Percentiles rank a stretch among this genome's conserved stretches.
These are phyloP conservation scores for Rosa hybrid DNA, from an alignment of 331 rosid genomes.

Conservation along the genomic window DNA sequence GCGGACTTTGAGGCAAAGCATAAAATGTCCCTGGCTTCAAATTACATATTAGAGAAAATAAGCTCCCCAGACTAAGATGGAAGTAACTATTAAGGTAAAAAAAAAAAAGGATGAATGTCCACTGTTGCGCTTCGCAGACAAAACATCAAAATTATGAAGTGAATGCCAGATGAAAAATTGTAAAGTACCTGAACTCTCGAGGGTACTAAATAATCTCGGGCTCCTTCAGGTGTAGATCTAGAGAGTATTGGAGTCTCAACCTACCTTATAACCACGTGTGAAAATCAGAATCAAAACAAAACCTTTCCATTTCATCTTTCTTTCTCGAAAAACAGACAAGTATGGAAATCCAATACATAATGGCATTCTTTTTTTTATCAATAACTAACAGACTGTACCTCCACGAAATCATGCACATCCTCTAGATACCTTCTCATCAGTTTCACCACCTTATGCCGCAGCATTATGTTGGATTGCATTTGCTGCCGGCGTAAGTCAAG, in stretches of 20 bases:
- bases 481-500: constrained; percentile 87
- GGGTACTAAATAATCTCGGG: constrained; percentile 96
- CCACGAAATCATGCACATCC: constrained; percentile 84
- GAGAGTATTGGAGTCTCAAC: constrained; percentile 99
- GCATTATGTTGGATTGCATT: constrained; percentile 79
- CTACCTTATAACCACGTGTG: constrained; percentile 75
- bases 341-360: neutral
- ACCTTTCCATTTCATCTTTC: neutral
- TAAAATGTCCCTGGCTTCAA: constrained; percentile 98
- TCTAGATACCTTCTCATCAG: constrained; percentile 84
- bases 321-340: neutral
- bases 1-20: constrained; percentile 99
- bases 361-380: no score
- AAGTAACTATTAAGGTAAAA: constrained; percentile 12
- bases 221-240: constrained; percentile 98
- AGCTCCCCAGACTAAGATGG: constrained; percentile 35
- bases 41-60: constrained; percentile 49
- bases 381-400: constrained; percentile 58
- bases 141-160: constrained; percentile 1
- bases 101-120: neutral
- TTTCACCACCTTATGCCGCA: constrained; percentile 87
- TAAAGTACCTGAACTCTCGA: constrained; percentile 90
- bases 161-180: constrained; percentile 22
- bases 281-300: constrained; percentile 43
- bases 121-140: neutral